Base-by-base conservation (phyloP, 441 rosid species). In the Croton setiger region DNA sequence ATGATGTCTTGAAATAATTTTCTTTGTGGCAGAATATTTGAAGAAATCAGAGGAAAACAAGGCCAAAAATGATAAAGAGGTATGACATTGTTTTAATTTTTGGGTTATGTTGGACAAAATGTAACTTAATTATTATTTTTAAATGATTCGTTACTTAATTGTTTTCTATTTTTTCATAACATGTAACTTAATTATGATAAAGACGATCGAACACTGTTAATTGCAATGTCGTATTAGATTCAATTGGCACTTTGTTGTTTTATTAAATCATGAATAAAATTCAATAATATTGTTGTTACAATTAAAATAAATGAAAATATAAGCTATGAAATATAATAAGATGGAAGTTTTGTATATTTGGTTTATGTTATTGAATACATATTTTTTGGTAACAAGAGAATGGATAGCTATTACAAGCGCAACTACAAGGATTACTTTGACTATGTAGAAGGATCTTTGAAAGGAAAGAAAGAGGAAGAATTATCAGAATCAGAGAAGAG, bases 341-440 rank as follows among this genome's bases (percentile, higher is more conserved):
- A 4, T n/a, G 5, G 17, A 48, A 48, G 5, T 17, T 45, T 48
- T 5, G 14, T 17, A n/a, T 0, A 48, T 48, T 48, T 48, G 52
- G n/a, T 47, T 47, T 47, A 27, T 31, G 7, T 17, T 7, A 27
- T 56, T 35, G 36, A 58, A 0, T 39, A 27, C 47, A 2, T 36
- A 5, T 27, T 36, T 13, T 8, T 14, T 21, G 17, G 3, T 33
- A 43, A 35, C 52, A 78, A 88, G 98, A 87, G 98, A 74, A 20
- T 81, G 89, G 95, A 93, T 14, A 85, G 85, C 74, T 91, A 84
- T 74, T 88, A 89, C 92, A 91, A 88, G 87, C 76, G 97, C 52
- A 93, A 93, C 72, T 91, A 91, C 88, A 86, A 77, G 76, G 97
- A 91, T 78, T 93, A 93, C 81, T 93, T 93, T 71, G 89, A 87